A percentile compares a stretch with the other conserved stretches of the same genome.
These are phyloP conservation scores for Coniochaeta sp. DNA, from an alignment of 2,329 filamentous ascomycete genomes.

Conservation along the genomic window DNA sequence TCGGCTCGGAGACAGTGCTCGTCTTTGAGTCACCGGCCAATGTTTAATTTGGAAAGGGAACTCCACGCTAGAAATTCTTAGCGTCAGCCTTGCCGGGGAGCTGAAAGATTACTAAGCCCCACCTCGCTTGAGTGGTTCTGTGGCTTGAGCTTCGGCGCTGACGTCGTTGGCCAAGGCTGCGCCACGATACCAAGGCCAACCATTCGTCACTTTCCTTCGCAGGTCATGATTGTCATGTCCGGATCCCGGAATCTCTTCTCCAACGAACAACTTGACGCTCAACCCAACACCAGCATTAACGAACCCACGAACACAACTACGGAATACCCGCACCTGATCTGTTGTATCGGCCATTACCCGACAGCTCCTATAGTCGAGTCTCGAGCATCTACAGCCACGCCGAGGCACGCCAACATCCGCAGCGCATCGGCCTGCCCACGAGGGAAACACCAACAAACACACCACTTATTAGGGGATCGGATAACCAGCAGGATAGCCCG, in stretches of 20 bases:
- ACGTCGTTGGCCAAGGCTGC: not conserved
- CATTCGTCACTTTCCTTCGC: not conserved
- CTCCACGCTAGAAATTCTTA: too few species aligned
- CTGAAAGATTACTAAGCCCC: too few species aligned
- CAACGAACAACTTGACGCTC: not conserved
- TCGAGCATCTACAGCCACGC: not conserved
- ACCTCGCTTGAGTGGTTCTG: too few species aligned
- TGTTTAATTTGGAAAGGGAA: too few species aligned
- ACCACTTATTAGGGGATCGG: not conserved
- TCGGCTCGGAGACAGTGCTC: too few species aligned
- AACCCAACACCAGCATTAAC: too few species aligned
- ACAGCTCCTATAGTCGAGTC: not conserved
- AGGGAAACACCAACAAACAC: not conserved
- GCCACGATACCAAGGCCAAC: not conserved
- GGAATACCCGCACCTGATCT: too few species aligned
- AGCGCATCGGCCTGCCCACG: too few species aligned
- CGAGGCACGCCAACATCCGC: not conserved
- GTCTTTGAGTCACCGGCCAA: too few species aligned
- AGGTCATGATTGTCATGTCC: not conserved
- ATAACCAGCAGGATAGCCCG: conserved; percentile 14
- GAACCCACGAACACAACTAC: too few species aligned
- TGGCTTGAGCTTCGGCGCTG: not conserved
- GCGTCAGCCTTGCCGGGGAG: too few species aligned
- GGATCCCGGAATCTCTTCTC: not conserved
- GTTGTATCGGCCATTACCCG: too few species aligned